A percentile compares a stretch with the other conserved stretches of the same genome.
Evolutionary conservation across 2,329 filamentous ascomycete species (phyloP).

Genomic region (Ophiostoma ulmi): DNA sequence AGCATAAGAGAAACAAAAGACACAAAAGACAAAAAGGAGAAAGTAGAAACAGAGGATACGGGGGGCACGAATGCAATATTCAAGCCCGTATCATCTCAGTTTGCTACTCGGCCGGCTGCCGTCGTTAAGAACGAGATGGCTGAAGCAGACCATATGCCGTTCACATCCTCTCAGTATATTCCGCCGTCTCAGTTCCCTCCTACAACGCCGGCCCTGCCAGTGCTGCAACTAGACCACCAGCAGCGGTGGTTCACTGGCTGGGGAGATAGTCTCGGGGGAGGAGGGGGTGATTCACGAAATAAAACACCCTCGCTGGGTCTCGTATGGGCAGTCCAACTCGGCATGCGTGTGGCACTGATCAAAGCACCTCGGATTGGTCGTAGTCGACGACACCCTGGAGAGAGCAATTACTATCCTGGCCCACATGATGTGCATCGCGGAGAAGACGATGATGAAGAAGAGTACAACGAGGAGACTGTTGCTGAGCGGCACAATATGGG

Average conservation of each 20-base stretch:
- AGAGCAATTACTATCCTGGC: slow-evolving; percentile 35
- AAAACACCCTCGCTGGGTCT: slow-evolving; percentile 86
- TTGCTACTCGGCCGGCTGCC: background rate
- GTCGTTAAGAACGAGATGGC: background rate
- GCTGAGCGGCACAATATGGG: slow-evolving; percentile 38
- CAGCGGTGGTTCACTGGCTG: slow-evolving; percentile 94
- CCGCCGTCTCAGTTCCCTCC: slow-evolving; percentile 29
- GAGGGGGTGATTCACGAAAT: slow-evolving; percentile 40
- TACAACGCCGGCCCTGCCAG: slow-evolving; percentile 37
- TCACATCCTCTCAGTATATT: slow-evolving; percentile 22
- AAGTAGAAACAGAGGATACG: background rate
- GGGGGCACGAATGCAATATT: background rate
- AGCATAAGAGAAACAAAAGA: background rate
- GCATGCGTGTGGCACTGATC: slow-evolving; percentile 73
- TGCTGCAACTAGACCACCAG: slow-evolving; percentile 77
- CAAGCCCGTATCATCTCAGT: background rate
- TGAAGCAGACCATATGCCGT: background rate
- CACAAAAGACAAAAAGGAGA: background rate
- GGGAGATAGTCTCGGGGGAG: slow-evolving; percentile 61
- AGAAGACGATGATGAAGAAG: slow-evolving; percentile 21
- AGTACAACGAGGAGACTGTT: slow-evolving; percentile 31
- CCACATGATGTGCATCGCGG: slow-evolving; percentile 24
- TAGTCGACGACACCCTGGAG: slow-evolving; percentile 36
- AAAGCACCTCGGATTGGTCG: slow-evolving; percentile 52
- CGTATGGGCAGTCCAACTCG: slow-evolving; percentile 86